These are phyloP conservation scores for Basidiobolus heterosporus DNA, from an alignment of 371 early-diverging fungal species.

Conservation along the genomic window DNA sequence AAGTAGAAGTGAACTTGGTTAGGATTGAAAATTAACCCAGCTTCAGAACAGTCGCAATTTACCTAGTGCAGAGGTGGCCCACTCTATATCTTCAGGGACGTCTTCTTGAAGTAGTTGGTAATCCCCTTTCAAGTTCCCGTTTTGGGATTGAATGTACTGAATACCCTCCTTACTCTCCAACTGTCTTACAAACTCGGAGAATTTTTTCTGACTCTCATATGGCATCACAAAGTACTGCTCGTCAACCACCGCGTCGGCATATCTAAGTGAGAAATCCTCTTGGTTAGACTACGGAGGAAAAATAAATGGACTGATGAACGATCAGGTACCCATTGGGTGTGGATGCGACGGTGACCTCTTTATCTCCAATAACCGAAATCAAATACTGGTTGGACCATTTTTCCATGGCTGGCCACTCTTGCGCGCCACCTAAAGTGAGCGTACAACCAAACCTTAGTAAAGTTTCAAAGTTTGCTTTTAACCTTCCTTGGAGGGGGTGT, in stretches of 20 bases:
- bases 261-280: too few species aligned
- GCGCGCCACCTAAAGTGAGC: constrained; percentile 4
- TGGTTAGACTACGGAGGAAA: too few species aligned
- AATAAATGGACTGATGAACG: too few species aligned
- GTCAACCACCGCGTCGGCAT: constrained; percentile 46
- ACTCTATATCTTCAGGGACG: constrained; percentile 37
- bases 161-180: constrained; percentile 15
- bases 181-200: constrained; percentile 28
- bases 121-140: constrained; percentile 41
- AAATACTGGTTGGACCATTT: constrained; percentile 43
- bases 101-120: constrained; percentile 30
- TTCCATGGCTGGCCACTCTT: constrained; percentile 38
- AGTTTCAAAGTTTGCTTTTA: constrained; percentile 32
- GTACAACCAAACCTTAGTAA: constrained; percentile 5
- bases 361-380: constrained; percentile 18
- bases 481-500: constrained; percentile 21
- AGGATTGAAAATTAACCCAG: constrained; percentile 16
- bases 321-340: constrained; percentile 15
- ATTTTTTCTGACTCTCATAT: constrained; percentile 36
- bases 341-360: constrained; percentile 40
- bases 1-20: not conserved
- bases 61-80: constrained; percentile 14
- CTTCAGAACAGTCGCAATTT: too few species aligned
- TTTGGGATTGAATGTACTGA: constrained; percentile 52
- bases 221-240: constrained; percentile 53